phyloP scores from a whole-genome alignment of 2,329 filamentous ascomycete species.

The Mycocentrospora acerina region DNA sequence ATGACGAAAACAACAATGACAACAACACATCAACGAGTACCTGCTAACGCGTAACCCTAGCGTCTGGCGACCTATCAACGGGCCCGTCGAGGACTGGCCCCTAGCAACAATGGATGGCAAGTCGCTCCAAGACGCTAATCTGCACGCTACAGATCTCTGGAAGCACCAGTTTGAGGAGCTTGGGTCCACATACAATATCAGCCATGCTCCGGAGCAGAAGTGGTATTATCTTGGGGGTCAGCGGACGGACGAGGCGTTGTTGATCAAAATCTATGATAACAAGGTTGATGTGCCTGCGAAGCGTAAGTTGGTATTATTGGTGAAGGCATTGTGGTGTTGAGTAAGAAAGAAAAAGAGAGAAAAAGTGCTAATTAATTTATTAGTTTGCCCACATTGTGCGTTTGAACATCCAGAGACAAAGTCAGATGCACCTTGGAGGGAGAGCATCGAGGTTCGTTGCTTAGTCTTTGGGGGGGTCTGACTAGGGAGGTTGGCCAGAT shows the following conservation, averaged over 20 bases:
- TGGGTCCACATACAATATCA: conserved; percentile 6
- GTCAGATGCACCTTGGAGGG: not conserved
- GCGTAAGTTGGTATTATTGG: conserved; percentile 1
- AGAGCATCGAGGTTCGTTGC: conserved; percentile 6
- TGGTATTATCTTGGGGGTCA: conserved; percentile 18
- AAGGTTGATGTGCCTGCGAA: not conserved
- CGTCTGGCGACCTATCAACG: conserved; percentile 12
- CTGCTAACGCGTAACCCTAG: too few species aligned
- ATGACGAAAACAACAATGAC: too few species aligned
- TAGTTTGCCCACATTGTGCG: conserved; percentile 4
- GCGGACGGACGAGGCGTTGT: conserved; percentile 8
- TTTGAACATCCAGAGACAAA: conserved; percentile 2
- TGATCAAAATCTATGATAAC: conserved; percentile 21
- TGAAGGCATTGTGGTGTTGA: too few species aligned
- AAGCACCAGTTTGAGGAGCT: conserved; percentile 2
- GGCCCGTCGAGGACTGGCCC: conserved; percentile 13
- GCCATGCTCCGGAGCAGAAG: conserved; percentile 4
- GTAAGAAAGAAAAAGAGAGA: too few species aligned
- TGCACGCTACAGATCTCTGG: conserved; percentile 7
- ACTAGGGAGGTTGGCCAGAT: too few species aligned
- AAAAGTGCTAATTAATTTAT: not conserved
- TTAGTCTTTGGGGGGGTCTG: too few species aligned
- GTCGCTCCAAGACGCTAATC: not conserved
- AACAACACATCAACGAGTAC: too few species aligned
- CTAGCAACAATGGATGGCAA: conserved; percentile 12